Conservation (phyloP, 805 yeast species). For the Osmozyma mogii region DNA sequence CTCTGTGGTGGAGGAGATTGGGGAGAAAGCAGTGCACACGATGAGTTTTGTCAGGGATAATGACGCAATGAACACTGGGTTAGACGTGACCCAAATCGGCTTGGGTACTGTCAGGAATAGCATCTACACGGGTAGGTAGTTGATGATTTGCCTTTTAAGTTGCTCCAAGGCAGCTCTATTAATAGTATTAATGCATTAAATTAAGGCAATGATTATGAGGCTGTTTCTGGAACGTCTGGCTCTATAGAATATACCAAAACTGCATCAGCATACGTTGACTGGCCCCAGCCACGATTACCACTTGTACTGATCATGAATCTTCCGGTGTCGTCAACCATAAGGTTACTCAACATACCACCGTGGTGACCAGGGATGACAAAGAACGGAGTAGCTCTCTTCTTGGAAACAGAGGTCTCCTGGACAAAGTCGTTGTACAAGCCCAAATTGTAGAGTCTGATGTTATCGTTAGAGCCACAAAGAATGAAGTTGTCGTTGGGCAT, state of each 20-base stretch:
- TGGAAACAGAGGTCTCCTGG: slow-evolving; percentile 21
- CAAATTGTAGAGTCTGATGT: slow-evolving; percentile 79
- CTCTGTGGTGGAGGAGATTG: too few relatives aligned
- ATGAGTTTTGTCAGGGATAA: too few relatives aligned
- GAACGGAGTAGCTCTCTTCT: slow-evolving; percentile 57
- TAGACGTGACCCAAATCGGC: slow-evolving; percentile 24
- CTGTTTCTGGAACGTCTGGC: slow-evolving; percentile 16
- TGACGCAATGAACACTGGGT: slow-evolving; percentile 13
- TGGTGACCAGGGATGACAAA: slow-evolving; percentile 93
- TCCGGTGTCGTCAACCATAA: slow-evolving; percentile 80
- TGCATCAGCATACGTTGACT: slow-evolving; percentile 71
- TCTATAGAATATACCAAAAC: slow-evolving; percentile 76
- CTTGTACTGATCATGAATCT: slow-evolving; percentile 84
- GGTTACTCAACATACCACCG: slow-evolving; percentile 77
- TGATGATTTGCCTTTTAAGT: background rate
- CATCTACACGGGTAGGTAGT: slow-evolving; percentile 16
- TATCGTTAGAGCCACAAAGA: slow-evolving; percentile 85
- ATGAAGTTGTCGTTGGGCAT: slow-evolving; percentile 76
- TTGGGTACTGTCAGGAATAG: slow-evolving; percentile 25
- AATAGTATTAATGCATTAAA: background rate
- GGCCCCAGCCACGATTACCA: slow-evolving; percentile 93
- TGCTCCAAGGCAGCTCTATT: background rate
- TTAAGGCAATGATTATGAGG: slow-evolving; percentile 1
- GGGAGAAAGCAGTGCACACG: too few relatives aligned
- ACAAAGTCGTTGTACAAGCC: slow-evolving; percentile 30